phyloP scores from a whole-genome alignment of 768 basidiomycete species.

The Leccinum fibrillosum region DNA sequence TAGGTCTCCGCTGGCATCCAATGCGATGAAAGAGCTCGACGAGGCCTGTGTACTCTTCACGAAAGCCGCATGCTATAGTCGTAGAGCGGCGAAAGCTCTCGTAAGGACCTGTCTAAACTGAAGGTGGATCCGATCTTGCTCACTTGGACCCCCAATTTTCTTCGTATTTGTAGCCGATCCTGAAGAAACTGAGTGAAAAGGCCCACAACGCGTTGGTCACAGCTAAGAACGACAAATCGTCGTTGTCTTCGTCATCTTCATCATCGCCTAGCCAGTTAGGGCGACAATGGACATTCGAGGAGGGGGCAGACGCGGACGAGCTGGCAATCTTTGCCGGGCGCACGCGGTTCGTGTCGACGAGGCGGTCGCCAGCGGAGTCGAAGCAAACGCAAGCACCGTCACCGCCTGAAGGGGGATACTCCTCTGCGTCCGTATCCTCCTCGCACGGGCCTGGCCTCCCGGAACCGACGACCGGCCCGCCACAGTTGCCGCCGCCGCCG shows the following conservation, averaged over 20 bases:
- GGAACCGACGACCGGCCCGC: neutral
- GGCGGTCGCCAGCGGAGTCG: conserved; percentile 26
- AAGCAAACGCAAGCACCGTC: conserved; percentile 2
- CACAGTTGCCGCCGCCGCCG: neutral
- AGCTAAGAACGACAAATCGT: conserved; percentile 36
- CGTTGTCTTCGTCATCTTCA: neutral
- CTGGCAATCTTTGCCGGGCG: conserved; percentile 68
- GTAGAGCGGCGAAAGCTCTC: conserved; percentile 62
- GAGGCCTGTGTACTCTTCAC: conserved; percentile 64
- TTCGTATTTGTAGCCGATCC: conserved; percentile 41
- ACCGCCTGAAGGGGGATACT: neutral
- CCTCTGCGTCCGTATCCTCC: neutral
- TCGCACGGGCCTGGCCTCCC: neutral
- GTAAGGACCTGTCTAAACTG: conserved; percentile 36
- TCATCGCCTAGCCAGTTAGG: conserved; percentile 25
- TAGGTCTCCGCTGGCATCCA: conserved; percentile 58
- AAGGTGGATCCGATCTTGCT: neutral
- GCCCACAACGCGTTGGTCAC: conserved; percentile 53
- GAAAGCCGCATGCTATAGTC: conserved; percentile 55
- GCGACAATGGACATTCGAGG: conserved; percentile 49
- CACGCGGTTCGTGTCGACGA: conserved; percentile 56
- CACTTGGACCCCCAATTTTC: neutral
- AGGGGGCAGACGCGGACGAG: conserved; percentile 57
- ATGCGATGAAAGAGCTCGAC: conserved; percentile 69
- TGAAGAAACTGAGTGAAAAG: conserved; percentile 61